phyloP scores from a whole-genome alignment of 768 basidiomycete species.

The Pleurotus tuber-regium region DNA sequence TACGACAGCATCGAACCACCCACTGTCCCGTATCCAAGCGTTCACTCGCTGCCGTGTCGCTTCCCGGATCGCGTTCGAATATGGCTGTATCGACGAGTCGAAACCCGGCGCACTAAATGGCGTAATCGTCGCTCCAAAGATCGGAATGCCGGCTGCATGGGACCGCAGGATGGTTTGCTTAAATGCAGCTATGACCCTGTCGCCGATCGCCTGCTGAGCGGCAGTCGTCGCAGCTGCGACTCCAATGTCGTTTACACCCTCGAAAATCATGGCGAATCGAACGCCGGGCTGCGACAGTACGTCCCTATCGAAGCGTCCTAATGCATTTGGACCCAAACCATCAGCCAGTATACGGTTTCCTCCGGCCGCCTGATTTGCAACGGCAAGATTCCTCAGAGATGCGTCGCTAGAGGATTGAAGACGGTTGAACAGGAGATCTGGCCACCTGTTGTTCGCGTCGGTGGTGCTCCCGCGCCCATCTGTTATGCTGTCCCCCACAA shows the following conservation, averaged over 20 bases:
- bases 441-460: conserved; percentile 49
- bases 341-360: conserved; percentile 52
- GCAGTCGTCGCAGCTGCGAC: conserved; percentile 29
- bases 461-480: conserved; percentile 47
- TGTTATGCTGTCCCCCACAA: conserved; percentile 53
- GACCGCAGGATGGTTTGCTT: conserved; percentile 42
- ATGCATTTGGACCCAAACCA: conserved; percentile 44
- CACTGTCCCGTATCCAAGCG: conserved; percentile 38
- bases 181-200: conserved; percentile 41
- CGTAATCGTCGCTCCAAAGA: conserved; percentile 51
- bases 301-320: conserved; percentile 49
- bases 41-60: conserved; percentile 41
- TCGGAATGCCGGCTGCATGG: conserved; percentile 38
- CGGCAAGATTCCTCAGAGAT: conserved; percentile 32
- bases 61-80: conserved; percentile 38
- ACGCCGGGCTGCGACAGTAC: conserved; percentile 46
- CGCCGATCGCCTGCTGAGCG: conserved; percentile 34
- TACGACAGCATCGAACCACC: conserved; percentile 42
- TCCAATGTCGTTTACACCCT: conserved; percentile 55
- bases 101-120: conserved; percentile 36
- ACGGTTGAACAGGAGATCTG: conserved; percentile 42
- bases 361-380: conserved; percentile 50
- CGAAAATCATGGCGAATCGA: conserved; percentile 47
- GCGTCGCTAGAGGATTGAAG: conserved; percentile 30
- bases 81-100: conserved; percentile 32